Conservation (phyloP, 2,329 filamentous ascomycete genomes). For the Zopfia rhizophila region DNA sequence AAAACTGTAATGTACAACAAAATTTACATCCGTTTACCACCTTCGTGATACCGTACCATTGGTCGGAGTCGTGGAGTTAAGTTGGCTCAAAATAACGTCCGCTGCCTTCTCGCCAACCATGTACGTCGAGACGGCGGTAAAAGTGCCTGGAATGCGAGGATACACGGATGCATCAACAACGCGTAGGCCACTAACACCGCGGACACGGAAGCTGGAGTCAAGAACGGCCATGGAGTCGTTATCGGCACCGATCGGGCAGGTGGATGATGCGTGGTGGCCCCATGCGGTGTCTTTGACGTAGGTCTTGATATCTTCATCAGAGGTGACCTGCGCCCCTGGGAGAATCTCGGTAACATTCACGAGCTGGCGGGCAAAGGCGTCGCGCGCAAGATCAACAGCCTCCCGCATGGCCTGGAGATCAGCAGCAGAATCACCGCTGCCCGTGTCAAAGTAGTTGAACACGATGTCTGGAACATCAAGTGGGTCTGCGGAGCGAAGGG, state of each 20-base stretch:
- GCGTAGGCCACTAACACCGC: slow-evolving; percentile 60
- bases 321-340: slow-evolving; percentile 60
- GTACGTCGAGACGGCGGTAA: slow-evolving; percentile 60
- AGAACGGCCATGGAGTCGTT: slow-evolving; percentile 61
- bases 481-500: slow-evolving; percentile 69
- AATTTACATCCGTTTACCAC: too few relatives aligned
- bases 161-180: slow-evolving; percentile 43
- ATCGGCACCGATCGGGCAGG: slow-evolving; percentile 63
- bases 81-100: slow-evolving; percentile 64
- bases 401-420: slow-evolving; percentile 65
- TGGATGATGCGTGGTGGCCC: slow-evolving; percentile 65
- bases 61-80: too few relatives aligned
- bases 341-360: slow-evolving; percentile 56
- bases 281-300: slow-evolving; percentile 22
- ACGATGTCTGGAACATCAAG: slow-evolving; percentile 70
- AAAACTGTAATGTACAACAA: too few relatives aligned
- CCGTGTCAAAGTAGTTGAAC: slow-evolving; percentile 55
- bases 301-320: slow-evolving; percentile 37
- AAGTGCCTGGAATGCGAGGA: slow-evolving; percentile 57
- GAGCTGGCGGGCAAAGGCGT: slow-evolving; percentile 43
- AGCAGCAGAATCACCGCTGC: slow-evolving; percentile 70
- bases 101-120: slow-evolving; percentile 69
- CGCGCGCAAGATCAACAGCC: slow-evolving; percentile 62
- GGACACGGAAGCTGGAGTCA: slow-evolving; percentile 60
- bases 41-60: too few relatives aligned